A percentile compares a stretch with the other conserved stretches of the same genome.
phyloP scores from a whole-genome alignment of 768 basidiomycete genomes.

The Calocybe gangraenosa region DNA sequence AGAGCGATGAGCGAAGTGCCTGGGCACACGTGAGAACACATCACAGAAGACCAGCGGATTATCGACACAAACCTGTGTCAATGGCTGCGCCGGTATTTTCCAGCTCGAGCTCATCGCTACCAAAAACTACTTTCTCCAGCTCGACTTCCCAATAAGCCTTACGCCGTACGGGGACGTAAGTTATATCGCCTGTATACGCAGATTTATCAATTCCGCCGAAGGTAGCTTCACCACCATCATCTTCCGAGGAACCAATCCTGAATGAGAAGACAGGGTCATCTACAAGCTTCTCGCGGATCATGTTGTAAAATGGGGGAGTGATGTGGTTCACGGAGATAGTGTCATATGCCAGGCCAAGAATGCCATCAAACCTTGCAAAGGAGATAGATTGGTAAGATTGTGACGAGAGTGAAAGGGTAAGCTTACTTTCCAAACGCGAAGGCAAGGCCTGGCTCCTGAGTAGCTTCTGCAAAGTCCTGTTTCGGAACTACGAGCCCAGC shows the following conservation, averaged over 20 bases:
- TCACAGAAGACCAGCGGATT: neutral
- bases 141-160: slow-evolving; percentile 99
- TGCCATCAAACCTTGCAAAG: slow-evolving; percentile 79
- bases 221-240: slow-evolving; percentile 85
- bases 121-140: slow-evolving; percentile 81
- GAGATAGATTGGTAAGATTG: neutral
- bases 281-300: slow-evolving; percentile 79
- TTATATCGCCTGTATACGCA: slow-evolving; percentile 77
- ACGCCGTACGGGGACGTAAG: slow-evolving; percentile 87
- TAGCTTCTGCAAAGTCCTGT: slow-evolving; percentile 93
- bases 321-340: slow-evolving; percentile 94
- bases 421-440: slow-evolving; percentile 95
- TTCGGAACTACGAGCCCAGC: slow-evolving; percentile 73
- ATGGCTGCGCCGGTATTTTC: slow-evolving; percentile 94
- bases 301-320: slow-evolving; percentile 89
- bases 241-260: slow-evolving; percentile 82
- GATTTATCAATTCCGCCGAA: slow-evolving; percentile 85
- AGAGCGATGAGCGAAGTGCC: slow-evolving; percentile 94
- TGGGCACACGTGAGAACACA: slow-evolving; percentile 48
- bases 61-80: slow-evolving; percentile 61
- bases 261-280: slow-evolving; percentile 91
- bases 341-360: slow-evolving; percentile 91
- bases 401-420: neutral
- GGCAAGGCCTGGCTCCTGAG: slow-evolving; percentile 92
- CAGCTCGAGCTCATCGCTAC: slow-evolving; percentile 82